Evolutionary conservation across 352 stramenopile genomes (phyloP).

Genomic region (Globisporangium recalcitrans): DNA sequence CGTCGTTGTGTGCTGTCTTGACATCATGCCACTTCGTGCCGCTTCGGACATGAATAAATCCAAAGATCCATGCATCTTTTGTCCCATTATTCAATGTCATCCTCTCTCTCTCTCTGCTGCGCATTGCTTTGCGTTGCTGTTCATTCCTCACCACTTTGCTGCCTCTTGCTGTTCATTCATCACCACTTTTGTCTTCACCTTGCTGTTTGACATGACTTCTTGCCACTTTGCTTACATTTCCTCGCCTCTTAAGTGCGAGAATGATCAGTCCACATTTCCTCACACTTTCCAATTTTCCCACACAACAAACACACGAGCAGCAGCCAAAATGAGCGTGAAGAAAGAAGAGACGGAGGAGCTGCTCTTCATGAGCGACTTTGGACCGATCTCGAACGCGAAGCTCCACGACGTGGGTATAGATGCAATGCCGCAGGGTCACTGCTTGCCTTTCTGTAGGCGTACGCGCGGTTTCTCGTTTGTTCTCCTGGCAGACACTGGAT

Average conservation of each 20-base stretch:
- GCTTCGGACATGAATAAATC: constrained; percentile 19
- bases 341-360: constrained; percentile 28
- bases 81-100: constrained; percentile 20
- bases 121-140: too few species aligned
- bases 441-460: not conserved
- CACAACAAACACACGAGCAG: constrained; percentile 2
- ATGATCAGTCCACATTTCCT: not conserved
- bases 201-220: too few species aligned
- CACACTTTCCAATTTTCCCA: not conserved
- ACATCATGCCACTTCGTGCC: constrained; percentile 3
- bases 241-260: not conserved
- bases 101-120: too few species aligned
- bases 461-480: too few species aligned
- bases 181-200: not conserved
- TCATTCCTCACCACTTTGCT: too few species aligned
- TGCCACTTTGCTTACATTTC: not conserved
- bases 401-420: constrained; percentile 48
- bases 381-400: constrained; percentile 57
- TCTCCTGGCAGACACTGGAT: too few species aligned
- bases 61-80: constrained; percentile 42
- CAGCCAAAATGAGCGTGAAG: constrained; percentile 24
- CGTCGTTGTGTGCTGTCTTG: constrained; percentile 13
- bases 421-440: not conserved
- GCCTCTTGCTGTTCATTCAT: not conserved
- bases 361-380: constrained; percentile 32